Base-by-base conservation (phyloP, 257 asterid species). In the Cinchona pubescens region DNA sequence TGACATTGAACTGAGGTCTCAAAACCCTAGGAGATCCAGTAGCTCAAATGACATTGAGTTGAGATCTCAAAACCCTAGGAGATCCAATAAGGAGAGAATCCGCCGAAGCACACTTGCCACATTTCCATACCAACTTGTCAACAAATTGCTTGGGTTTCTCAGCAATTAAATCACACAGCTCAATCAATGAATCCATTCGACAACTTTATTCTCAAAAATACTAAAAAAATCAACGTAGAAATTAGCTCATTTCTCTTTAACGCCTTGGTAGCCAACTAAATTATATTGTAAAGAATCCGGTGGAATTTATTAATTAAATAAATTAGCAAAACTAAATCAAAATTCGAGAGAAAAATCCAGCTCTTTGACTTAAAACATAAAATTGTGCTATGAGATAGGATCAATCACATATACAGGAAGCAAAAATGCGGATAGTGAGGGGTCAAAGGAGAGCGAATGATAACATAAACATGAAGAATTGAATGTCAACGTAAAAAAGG, bases 141-240 rank as follows among this genome's bases (percentile, higher is more conserved):
- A 80, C 68, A 77, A 90, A 95, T 75, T 86, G 90, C 73, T 76
- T 23, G 32, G 98, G 97, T 29, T 83, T 83, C 61, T 87, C 82
- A 38, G 88, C 92, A 80, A 95, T 90, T 78, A 95, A 76, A 83
- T 95, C 99, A 77, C 96, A 93, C 11, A 95, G 91, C 94, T 92
- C 92, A 78, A 82, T 80, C 88, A 92, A 76, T 73, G 97, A 78
- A 79, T 95, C 98, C 99, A 94, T 94, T 67, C 73, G 19, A 14
- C 43, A 30, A 40, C 59, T 60, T 34, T 18, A 38, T n/a, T 45
- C 56, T 53, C n/a, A n/a, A 72, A 10, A 49, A 21, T 45, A 76
- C 62, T 32, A 59, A 71, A 27, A 62, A 37, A 68, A 32, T 59
- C 75, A 32, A 25, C 70, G 43, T 21, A 18, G 32, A 64, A 68